phyloP scores from a whole-genome alignment of 169 alveolate species.

The Toxoplasma gondii region DNA sequence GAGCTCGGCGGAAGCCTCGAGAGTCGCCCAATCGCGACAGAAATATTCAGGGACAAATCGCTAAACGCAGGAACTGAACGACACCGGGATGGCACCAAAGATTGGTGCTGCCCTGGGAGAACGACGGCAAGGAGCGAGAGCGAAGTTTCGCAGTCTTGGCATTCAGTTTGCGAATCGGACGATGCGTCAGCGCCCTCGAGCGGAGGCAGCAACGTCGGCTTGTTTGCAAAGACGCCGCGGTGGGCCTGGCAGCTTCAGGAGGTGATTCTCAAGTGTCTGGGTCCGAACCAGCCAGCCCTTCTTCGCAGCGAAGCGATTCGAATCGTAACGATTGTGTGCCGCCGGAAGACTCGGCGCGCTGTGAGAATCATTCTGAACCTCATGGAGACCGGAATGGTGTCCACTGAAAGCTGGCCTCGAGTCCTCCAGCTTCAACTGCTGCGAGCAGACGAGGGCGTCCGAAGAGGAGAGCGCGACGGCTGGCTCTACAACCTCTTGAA shows the following conservation, averaged over 20 bases:
- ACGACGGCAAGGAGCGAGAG: neutral
- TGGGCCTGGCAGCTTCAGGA: conserved; percentile 34
- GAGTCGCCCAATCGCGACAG: neutral
- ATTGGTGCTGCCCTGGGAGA: too few relatives aligned
- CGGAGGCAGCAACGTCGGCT: neutral
- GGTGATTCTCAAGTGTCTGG: conserved; percentile 25
- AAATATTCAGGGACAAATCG: neutral
- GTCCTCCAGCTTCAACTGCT: conserved; percentile 6
- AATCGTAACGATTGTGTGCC: neutral
- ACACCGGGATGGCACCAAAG: too few relatives aligned
- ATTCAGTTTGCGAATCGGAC: neutral
- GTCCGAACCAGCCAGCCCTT: neutral
- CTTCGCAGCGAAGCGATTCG: conserved; percentile 5
- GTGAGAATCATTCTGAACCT: neutral
- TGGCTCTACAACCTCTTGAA: neutral
- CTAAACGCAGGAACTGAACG: too few relatives aligned
- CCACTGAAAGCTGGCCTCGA: neutral
- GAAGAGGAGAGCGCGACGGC: neutral
- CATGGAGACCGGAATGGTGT: neutral
- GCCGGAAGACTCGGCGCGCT: conserved; percentile 3
- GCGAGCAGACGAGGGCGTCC: neutral
- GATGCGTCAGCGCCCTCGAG: neutral
- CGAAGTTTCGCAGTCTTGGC: neutral
- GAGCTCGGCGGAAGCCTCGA: neutral
- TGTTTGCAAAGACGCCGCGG: neutral